Base-by-base conservation (phyloP, 2,329 filamentous ascomycete species). In the Rhexocercosporidium sp. region DNA sequence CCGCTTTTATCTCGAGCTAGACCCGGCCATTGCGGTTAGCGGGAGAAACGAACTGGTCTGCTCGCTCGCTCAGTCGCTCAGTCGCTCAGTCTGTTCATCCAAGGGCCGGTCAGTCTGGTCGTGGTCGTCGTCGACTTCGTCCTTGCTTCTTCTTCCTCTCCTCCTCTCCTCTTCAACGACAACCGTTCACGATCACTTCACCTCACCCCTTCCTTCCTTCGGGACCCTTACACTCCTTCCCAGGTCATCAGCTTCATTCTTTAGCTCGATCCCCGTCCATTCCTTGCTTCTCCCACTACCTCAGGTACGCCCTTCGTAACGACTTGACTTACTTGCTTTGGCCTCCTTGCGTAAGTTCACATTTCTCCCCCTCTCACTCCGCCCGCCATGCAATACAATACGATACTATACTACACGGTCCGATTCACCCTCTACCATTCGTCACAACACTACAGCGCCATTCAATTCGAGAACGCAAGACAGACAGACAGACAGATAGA, bases 211-310 rank as follows among this genome's bases (percentile, higher is more conserved):
- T 73, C 71, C 71, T 75, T 77, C 75, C 72, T 76, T 76, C 74
- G 75, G 75, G 76, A 77, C 66, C 63, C 49, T 59, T 66, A 77
- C 76, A 66, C 71, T 77, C 74, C 62, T 79, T 77, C n/a, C 73
- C 72, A 75, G 73, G 78, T 73, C 22, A 71, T 77, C 79, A 76
- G 78, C 79, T 81, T 81, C 80, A 81, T 77, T 82, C 80, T 77
- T 81, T 71, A 81, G 78, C 77, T 57, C 77, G 76, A 74, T 37
- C 27, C 20, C 78, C 78, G 77, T 81, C 78, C 80, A 76, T 76
- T 81, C 74, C 65, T 74, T 75, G 47, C 64, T 63, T 61, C 66
- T 59, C 29, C 37, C 31, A 59, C 54, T 27, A n/a, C 16, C 56
- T 12, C 41, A n/a, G n/a, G n/a, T 47, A 31, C 14, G 39, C 56